phyloP scores from a whole-genome alignment of 805 yeast genomes.

The Barnettozyma botsteinii region DNA sequence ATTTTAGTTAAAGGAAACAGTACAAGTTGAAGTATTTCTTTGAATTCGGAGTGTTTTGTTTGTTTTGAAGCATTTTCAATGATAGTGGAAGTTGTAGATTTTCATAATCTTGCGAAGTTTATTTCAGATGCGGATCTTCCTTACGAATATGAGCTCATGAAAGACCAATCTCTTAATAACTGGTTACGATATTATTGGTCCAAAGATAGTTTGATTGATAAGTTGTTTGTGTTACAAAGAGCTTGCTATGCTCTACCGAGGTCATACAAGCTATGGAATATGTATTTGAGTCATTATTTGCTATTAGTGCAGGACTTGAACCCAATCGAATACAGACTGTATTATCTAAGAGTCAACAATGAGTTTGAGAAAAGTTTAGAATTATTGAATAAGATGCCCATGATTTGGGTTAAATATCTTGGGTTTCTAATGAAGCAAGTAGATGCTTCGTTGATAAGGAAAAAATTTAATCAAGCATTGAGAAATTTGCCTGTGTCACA shows the following conservation, averaged over 20 bases:
- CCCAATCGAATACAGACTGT: constrained; percentile 26
- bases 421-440: constrained; percentile 33
- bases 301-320: constrained; percentile 25
- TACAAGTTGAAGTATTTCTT: too few relatives aligned
- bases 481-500: constrained; percentile 43
- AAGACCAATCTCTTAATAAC: constrained; percentile 30
- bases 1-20: too few relatives aligned
- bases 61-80: not conserved
- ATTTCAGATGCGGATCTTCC: constrained; percentile 30
- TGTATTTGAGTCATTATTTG: constrained; percentile 39
- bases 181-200: constrained; percentile 37
- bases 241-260: constrained; percentile 40
- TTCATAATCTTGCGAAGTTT: not conserved
- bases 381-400: constrained; percentile 38
- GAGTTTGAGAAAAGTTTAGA: constrained; percentile 45
- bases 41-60: not conserved
- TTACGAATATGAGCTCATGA: constrained; percentile 40
- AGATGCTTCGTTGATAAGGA: constrained; percentile 35
- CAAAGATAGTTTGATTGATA: constrained; percentile 25
- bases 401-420: constrained; percentile 48
- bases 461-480: constrained; percentile 45
- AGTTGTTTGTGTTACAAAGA: constrained; percentile 45
- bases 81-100: not conserved
- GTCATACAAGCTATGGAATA: constrained; percentile 51
- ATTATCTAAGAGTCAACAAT: constrained; percentile 32